Conservation (phyloP, 176 grass and related monocot genomes). For the Musa itinerans region DNA sequence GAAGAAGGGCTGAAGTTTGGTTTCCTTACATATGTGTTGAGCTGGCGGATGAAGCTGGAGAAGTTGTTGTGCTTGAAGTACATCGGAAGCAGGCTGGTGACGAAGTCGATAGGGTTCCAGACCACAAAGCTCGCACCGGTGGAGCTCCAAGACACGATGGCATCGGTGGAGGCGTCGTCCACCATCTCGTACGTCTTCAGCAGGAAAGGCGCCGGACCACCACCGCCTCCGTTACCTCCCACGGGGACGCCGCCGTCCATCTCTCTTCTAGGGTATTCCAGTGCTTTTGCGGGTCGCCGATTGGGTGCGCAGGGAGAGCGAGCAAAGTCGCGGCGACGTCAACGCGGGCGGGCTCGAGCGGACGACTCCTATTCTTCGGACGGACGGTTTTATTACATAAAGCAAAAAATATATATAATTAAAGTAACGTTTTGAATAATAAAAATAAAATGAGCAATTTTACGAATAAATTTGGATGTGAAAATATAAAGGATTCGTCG, state of each 20-base stretch:
- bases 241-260: constrained; percentile 12
- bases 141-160: constrained; percentile 16
- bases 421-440: too few species aligned
- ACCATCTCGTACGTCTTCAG: constrained; percentile 24
- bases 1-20: background rate
- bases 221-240: background rate
- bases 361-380: too few species aligned
- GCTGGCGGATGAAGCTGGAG: constrained; percentile 24
- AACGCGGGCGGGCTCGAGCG: too few species aligned
- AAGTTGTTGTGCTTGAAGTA: constrained; percentile 26
- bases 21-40: constrained; percentile 11
- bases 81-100: constrained; percentile 4
- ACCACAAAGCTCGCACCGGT: constrained; percentile 9
- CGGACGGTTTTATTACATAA: too few species aligned
- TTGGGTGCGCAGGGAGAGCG: too few species aligned
- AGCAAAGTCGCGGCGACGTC: too few species aligned
- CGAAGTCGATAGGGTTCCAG: constrained; percentile 14
- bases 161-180: constrained; percentile 10
- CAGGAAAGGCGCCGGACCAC: constrained; percentile 12
- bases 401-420: too few species aligned
- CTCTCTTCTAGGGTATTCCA: background rate
- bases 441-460: too few species aligned
- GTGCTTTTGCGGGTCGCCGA: background rate
- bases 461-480: too few species aligned
- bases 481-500: too few species aligned